Conservation (phyloP, 228 moss, liverwort and hornwort genomes). For the Sphagnum magellanicum region DNA sequence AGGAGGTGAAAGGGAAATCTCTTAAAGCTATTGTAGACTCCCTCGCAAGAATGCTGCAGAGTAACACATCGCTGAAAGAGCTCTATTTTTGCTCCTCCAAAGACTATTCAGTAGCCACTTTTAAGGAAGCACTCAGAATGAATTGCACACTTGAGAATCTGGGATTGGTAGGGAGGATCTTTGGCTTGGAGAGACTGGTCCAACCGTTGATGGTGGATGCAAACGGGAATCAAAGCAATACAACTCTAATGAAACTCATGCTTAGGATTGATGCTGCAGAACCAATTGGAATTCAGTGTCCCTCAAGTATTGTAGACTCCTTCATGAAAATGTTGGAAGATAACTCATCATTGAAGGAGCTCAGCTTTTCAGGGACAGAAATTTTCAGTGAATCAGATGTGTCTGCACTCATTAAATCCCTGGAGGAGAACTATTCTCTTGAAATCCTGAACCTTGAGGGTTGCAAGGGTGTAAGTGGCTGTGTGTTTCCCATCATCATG, state of each 20-base stretch:
- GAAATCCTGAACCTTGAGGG: background rate
- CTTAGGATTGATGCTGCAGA: background rate
- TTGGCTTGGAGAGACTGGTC: background rate
- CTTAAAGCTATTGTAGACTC: too few relatives aligned
- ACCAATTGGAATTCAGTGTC: too few relatives aligned
- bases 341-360: constrained; percentile 3
- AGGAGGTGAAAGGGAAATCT: too few relatives aligned
- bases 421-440: background rate
- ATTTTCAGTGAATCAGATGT: constrained; percentile 2
- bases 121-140: too few relatives aligned
- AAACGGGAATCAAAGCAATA: background rate
- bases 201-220: background rate
- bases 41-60: too few relatives aligned
- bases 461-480: background rate
- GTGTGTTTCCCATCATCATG: constrained; percentile 1
- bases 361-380: background rate
- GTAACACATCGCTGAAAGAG: constrained; percentile 2
- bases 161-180: background rate
- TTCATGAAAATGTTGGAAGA: too few relatives aligned
- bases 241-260: background rate
- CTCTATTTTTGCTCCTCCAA: background rate
- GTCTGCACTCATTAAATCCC: background rate
- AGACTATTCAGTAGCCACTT: too few relatives aligned
- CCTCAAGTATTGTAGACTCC: too few relatives aligned
- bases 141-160: too few relatives aligned